Evolutionary conservation across 257 asterid species (phyloP).

Genomic region (Plantago major): DNA sequence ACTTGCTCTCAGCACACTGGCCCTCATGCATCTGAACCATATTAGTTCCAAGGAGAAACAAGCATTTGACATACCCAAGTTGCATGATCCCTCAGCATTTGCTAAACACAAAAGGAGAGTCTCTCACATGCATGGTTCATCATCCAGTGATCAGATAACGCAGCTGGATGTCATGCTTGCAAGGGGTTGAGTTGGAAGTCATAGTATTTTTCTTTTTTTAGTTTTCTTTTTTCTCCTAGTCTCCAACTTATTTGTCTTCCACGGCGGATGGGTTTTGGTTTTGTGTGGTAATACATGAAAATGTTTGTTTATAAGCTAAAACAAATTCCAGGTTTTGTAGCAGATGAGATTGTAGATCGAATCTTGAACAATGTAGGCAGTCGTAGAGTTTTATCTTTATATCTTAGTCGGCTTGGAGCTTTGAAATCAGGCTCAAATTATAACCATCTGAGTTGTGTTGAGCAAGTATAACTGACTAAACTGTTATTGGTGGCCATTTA

Average conservation of each 20-base stretch:
- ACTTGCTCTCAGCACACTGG: constrained; percentile 82
- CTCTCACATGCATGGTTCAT: constrained; percentile 29
- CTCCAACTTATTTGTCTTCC: constrained; percentile 9
- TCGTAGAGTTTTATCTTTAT: background rate
- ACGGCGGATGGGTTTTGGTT: constrained; percentile 17
- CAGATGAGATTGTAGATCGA: background rate
- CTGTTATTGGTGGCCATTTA: too few species aligned
- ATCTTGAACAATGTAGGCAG: background rate
- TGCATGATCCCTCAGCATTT: constrained; percentile 33
- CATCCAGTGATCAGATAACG: constrained; percentile 28
- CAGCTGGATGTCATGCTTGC: constrained; percentile 73
- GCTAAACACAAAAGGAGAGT: constrained; percentile 38
- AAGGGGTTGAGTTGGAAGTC: constrained; percentile 46
- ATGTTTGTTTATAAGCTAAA: constrained; percentile 21
- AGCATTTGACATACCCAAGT: constrained; percentile 26
- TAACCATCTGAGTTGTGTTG: too few species aligned
- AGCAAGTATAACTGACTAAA: too few species aligned
- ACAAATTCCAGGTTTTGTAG: constrained; percentile 16
- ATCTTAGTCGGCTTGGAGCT: background rate
- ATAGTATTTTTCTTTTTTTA: constrained; percentile 17
- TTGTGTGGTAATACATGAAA: constrained; percentile 14
- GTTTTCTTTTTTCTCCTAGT: constrained; percentile 1
- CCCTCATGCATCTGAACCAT: constrained; percentile 69
- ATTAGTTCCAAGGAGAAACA: constrained; percentile 42
- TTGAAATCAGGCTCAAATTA: background rate